phyloP scores from a whole-genome alignment of 495 filamentous ascomycete genomes.

The Podospora pseudopauciseta region DNA sequence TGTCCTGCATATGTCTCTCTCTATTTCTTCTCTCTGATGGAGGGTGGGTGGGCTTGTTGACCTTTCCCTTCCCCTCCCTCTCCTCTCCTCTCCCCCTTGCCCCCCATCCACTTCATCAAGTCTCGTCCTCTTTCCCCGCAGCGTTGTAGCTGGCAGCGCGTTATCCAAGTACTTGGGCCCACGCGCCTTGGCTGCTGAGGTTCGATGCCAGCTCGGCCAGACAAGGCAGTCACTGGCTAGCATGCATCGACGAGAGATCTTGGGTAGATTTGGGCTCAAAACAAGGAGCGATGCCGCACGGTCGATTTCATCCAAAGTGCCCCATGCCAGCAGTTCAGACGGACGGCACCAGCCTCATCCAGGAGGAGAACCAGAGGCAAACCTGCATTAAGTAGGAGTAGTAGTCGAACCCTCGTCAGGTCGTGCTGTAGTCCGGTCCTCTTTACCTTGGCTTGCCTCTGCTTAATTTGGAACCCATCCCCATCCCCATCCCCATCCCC shows the following conservation, averaged over 20 bases:
- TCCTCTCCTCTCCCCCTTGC: not conserved
- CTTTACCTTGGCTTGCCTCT: not conserved
- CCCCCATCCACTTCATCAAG: not conserved
- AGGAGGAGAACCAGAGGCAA: not conserved
- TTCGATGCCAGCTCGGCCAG: not conserved
- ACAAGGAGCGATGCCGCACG: slow-evolving; percentile 12
- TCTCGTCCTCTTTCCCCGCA: slow-evolving; percentile 8
- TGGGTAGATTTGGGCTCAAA: slow-evolving; percentile 27
- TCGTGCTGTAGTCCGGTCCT: not conserved
- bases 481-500: too few relatives aligned
- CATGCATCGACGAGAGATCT: slow-evolving; percentile 14
- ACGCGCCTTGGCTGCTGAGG: slow-evolving; percentile 9
- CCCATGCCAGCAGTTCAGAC: slow-evolving; percentile 6
- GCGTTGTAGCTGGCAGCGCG: slow-evolving; percentile 6
- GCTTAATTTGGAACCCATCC: too few relatives aligned
- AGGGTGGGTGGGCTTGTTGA: not conserved
- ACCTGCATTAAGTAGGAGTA: not conserved
- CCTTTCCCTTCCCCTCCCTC: not conserved
- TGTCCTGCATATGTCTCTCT: not conserved
- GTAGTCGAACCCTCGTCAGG: not conserved
- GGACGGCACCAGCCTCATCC: not conserved
- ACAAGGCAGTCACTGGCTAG: slow-evolving; percentile 14
- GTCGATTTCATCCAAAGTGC: slow-evolving; percentile 20
- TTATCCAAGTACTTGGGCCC: slow-evolving; percentile 21
- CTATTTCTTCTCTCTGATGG: not conserved